Evolutionary conservation across 345 rosid genomes (phyloP), one percentile per base, ranked within the genome.

Genomic region (Citrus unshiu): DNA sequence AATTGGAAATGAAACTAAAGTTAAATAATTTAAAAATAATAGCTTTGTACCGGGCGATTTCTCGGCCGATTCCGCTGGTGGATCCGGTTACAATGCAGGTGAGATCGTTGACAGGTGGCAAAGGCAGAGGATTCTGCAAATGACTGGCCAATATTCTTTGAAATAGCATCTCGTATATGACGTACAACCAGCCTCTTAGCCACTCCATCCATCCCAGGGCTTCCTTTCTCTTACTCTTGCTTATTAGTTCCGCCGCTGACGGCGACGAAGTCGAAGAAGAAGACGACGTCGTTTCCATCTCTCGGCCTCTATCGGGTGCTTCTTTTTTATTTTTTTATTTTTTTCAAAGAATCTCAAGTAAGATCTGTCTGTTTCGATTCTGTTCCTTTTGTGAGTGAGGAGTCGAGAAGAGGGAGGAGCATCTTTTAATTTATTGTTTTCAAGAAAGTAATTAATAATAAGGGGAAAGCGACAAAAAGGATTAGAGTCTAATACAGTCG

Each of bases 61-160:
- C 94, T 43, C 83, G 87, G 86, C 98, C 99, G 86, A 96, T 96
- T 89, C 97, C 99, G 75, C 97, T 96, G 74, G 99, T 94, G 83
- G 97, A 93, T 72, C 99, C 99, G 57, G 99, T 96, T 76, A 96
- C 95, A 79, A 96, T 83, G 87, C 91, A 93, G 61, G 97, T 91
- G 83, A 91, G 89, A 73, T 89, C 89, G 78, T 89, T 85, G 73
- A 91, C 70, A 14, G 97, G 93, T 79, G 98, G 99, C 78, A 94
- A 81, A 49, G 97, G 90, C 69, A 96, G 81, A 72, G 98, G 99
- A 71, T 89, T 90, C 68, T 85, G 82, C 81, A 96, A 85, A 83
- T 93, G 95, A 83, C 95, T 90, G 3, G 97, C 97, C 62, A 84
- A 79, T 77, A 96, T 93, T 78, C 98, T 90, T 89, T 94, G 98